Base-by-base conservation (phyloP, 371 early-diverging fungal genomes). In the Syncephalastrum monosporum region DNA sequence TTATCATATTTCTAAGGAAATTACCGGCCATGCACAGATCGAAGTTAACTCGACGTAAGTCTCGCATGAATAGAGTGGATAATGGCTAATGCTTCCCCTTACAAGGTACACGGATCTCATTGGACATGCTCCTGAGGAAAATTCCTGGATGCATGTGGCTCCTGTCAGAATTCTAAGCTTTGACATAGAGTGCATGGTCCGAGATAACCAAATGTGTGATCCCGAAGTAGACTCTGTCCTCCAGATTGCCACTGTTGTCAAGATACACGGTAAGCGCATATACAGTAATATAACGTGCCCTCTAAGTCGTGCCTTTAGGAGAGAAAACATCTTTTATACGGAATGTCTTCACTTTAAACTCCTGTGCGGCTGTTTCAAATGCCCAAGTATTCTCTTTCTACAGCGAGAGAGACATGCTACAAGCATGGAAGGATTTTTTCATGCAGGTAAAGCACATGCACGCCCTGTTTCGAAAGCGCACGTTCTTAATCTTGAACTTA, bases 141-240 rank as follows among this genome's bases (percentile, higher is more conserved):
- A 93, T 17, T 8, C 38, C 38, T 98, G 94, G 94, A 90, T 90
- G 5, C 85, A 89, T 50, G 81, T 99, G 44, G 99, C 99, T 0
- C 99, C 99, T 0, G 78, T 99, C 21, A 89, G 99, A 55, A 90
- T 99, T 47, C 68, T 99, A 46, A 95, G 95, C 67, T 96, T 99
- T 67, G 99, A 99, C 89, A 99, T 99, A 61, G 99, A 99, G 79
- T 99, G 99, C 67, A 91, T 95, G 44, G 98, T 99, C 17, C 80
- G 97, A 45, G 93, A 92, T 56, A 96, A 96, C 46, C 76, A 93
- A n/a, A 99, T 99, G 63, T 99, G 99, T 1, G 95, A 94, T 47
- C 83, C 99, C 8, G 71, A 86, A 46, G 59, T 82, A 4, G 99
- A 99, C 75, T 96, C 99, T 0, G 95, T 99, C 17, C 99, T 99